Percentiles rank a stretch among this genome's conserved stretches.
These are phyloP conservation scores for Asterochloris erici DNA, from an alignment of 139 green algal species.

Conservation along the genomic window DNA sequence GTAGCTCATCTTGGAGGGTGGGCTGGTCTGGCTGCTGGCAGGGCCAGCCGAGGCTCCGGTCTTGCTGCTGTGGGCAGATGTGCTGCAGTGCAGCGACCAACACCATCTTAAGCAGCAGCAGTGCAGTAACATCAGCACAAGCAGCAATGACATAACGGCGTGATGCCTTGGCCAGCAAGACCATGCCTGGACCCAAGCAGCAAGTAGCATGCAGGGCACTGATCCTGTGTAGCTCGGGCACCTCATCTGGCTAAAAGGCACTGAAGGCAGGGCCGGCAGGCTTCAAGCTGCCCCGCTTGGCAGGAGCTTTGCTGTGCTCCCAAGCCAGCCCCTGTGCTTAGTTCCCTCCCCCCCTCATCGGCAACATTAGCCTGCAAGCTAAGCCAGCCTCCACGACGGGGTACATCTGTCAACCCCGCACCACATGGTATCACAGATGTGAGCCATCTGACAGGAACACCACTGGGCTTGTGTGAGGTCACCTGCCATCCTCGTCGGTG, in stretches of 20 bases:
- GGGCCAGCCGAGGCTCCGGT: not conserved
- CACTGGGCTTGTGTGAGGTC: too few relatives aligned
- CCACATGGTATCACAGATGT: too few relatives aligned
- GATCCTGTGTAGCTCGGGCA: not conserved
- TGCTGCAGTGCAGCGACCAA: not conserved
- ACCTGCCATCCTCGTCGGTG: too few relatives aligned
- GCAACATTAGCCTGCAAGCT: too few relatives aligned
- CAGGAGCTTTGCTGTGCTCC: too few relatives aligned
- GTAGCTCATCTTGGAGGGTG: slow-evolving; percentile 9
- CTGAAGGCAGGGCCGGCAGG: not conserved
- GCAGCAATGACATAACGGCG: not conserved
- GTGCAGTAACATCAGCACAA: not conserved
- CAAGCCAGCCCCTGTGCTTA: too few relatives aligned
- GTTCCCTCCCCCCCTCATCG: too few relatives aligned
- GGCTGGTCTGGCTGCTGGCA: not conserved
- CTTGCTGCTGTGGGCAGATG: not conserved
- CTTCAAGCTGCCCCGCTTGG: too few relatives aligned
- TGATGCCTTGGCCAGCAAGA: not conserved
- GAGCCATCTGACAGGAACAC: too few relatives aligned
- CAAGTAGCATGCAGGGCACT: not conserved
- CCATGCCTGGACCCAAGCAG: not conserved
- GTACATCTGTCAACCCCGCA: too few relatives aligned
- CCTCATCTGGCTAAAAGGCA: not conserved
- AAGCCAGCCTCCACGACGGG: too few relatives aligned
- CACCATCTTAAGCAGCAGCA: not conserved